Evolutionary conservation across 352 stramenopile genomes (phyloP).

Genomic region (Globisporangium middletonii): DNA sequence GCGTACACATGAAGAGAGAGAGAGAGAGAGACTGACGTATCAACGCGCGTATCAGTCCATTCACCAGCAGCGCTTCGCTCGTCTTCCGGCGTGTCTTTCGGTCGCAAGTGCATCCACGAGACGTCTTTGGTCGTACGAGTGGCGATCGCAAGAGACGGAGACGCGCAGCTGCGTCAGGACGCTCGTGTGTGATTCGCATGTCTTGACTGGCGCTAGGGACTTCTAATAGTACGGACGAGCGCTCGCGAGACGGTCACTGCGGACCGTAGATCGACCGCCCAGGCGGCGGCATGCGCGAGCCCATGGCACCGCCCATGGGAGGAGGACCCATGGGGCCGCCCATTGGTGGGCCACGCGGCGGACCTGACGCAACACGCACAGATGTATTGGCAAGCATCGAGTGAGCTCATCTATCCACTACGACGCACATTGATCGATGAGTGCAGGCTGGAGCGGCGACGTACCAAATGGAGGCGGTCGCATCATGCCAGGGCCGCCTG

Average conservation of each 20-base stretch:
- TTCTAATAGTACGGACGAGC: background rate
- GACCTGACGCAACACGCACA: slow-evolving; percentile 19
- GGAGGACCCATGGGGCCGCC: slow-evolving; percentile 22
- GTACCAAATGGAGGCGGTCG: slow-evolving; percentile 65
- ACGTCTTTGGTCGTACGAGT: no score
- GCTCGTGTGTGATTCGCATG: background rate
- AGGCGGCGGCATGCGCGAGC: slow-evolving; percentile 28
- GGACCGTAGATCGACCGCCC: slow-evolving; percentile 72
- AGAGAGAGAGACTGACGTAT: background rate
- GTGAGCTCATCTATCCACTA: background rate
- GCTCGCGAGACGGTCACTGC: slow-evolving; percentile 18
- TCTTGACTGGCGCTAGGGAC: background rate
- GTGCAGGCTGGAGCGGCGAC: background rate
- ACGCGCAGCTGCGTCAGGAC: no score
- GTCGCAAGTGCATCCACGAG: no score
- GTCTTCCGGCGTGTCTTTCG: no score
- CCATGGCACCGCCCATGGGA: slow-evolving; percentile 13
- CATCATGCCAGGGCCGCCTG: slow-evolving; percentile 48
- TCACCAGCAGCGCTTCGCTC: no score
- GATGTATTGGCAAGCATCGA: no score
- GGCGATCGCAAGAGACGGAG: no score
- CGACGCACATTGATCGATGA: background rate
- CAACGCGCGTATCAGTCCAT: no score
- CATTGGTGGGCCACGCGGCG: slow-evolving; percentile 36
- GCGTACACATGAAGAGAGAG: background rate